Percentiles rank a stretch among this genome's conserved stretches.
Evolutionary conservation across 371 early-diverging fungal species (phyloP).

Genomic region (Batrachochytrium dendrobatidis): DNA sequence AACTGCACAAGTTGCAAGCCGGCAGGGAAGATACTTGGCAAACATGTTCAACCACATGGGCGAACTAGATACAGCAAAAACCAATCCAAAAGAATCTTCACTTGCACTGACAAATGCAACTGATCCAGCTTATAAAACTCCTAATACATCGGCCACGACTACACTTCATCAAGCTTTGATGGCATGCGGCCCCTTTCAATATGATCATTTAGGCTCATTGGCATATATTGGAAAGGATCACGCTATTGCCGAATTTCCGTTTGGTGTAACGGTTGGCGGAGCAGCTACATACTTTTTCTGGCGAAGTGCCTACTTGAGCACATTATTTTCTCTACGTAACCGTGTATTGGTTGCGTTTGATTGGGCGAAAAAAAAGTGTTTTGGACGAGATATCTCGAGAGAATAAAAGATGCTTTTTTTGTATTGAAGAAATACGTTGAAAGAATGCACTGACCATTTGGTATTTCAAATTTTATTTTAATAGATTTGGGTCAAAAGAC

Average conservation of each 20-base stretch:
- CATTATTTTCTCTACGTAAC: constrained; percentile 76
- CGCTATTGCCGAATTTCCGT: constrained; percentile 82
- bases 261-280: constrained; percentile 31
- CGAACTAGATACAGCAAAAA: constrained; percentile 10
- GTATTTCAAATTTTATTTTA: too few relatives aligned
- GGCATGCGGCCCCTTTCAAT: constrained; percentile 64
- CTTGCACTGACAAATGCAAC: too few relatives aligned
- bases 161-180: constrained; percentile 24
- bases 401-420: too few relatives aligned
- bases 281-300: constrained; percentile 38
- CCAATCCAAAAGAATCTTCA: too few relatives aligned
- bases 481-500: too few relatives aligned
- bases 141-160: constrained; percentile 26
- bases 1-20: constrained; percentile 88
- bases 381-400: constrained; percentile 85
- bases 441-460: too few relatives aligned
- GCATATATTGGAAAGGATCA: constrained; percentile 87
- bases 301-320: constrained; percentile 38
- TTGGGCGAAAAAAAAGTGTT: constrained; percentile 77
- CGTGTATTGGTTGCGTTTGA: constrained; percentile 72
- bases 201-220: constrained; percentile 66
- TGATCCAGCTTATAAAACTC: constrained; percentile 16
- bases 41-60: constrained; percentile 42
- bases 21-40: constrained; percentile 83
- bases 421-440: too few relatives aligned